phyloP scores from a whole-genome alignment of 2,329 filamentous ascomycete species.

The Botrytis sinoallii region DNA sequence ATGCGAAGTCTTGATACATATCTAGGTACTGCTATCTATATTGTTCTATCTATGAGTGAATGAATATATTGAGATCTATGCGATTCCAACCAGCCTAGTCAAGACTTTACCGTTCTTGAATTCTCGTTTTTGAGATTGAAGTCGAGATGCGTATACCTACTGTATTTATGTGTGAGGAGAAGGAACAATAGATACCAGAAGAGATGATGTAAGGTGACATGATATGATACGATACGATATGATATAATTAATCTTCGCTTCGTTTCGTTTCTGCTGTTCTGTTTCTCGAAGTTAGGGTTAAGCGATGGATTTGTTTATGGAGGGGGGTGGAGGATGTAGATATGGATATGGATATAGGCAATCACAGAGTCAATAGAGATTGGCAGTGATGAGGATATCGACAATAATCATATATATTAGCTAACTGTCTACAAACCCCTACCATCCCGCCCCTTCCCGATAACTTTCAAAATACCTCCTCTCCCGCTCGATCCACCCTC shows the following conservation, averaged over 20 bases:
- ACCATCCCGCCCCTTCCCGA: neutral
- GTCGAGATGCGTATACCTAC: neutral
- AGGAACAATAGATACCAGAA: neutral
- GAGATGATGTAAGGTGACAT: too few relatives aligned
- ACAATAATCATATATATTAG: neutral
- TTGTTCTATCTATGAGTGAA: neutral
- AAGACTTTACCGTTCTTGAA: too few relatives aligned
- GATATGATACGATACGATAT: too few relatives aligned
- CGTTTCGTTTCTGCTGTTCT: neutral
- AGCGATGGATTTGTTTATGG: neutral
- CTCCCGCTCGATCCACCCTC: neutral
- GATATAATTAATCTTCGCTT: neutral
- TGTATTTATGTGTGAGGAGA: neutral
- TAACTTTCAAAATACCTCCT: neutral
- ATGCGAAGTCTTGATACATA: neutral
- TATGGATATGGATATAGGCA: neutral
- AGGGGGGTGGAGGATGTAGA: neutral
- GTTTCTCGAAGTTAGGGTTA: neutral
- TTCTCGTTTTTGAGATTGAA: too few relatives aligned
- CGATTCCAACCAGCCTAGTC: rapidly evolving
- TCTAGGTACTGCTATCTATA: too few relatives aligned
- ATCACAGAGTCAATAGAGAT: neutral
- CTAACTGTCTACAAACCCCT: neutral
- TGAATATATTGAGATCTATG: neutral
- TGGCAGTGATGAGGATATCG: neutral